phyloP scores from a whole-genome alignment of 352 stramenopile species.

The Blastocystis sp. region DNA sequence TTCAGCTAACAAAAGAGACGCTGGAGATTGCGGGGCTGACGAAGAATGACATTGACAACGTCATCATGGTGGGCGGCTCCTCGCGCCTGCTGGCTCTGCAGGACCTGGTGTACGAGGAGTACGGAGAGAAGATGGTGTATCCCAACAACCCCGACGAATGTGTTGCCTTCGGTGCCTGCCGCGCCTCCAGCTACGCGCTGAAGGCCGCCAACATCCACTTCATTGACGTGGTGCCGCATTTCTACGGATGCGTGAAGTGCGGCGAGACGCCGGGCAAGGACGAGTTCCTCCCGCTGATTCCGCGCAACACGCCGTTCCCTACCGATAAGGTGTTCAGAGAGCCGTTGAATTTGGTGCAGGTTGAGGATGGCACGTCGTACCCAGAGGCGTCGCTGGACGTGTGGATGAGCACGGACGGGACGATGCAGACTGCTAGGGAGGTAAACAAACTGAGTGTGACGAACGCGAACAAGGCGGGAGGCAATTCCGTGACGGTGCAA shows the following conservation, averaged over 20 bases:
- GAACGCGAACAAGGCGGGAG: too few species aligned
- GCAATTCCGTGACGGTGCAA: too few species aligned
- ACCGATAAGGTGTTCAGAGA: not conserved
- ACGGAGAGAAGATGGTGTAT: slow-evolving; percentile 88
- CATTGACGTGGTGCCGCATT: not conserved
- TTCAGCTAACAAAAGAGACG: slow-evolving; percentile 88
- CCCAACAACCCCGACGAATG: slow-evolving; percentile 95
- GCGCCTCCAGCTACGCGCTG: not conserved
- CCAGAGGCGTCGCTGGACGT: not conserved
- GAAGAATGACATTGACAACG: slow-evolving; percentile 93
- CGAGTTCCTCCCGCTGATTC: not conserved
- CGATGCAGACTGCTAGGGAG: not conserved
- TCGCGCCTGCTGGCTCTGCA: slow-evolving; percentile 85
- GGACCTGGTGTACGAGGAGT: slow-evolving; percentile 92
- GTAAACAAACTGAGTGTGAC: too few species aligned
- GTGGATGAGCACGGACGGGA: not conserved
- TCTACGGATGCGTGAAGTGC: not conserved
- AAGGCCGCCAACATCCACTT: not conserved
- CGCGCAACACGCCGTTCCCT: not conserved
- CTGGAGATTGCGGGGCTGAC: slow-evolving; percentile 90
- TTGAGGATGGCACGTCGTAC: not conserved
- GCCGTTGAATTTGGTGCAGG: not conserved
- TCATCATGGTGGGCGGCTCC: slow-evolving; percentile 95
- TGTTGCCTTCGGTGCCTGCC: slow-evolving; percentile 90
- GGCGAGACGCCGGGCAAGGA: not conserved